Evolutionary conservation across 2,329 filamentous ascomycete genomes (phyloP).

Genomic region (Byssochlamys sp.): DNA sequence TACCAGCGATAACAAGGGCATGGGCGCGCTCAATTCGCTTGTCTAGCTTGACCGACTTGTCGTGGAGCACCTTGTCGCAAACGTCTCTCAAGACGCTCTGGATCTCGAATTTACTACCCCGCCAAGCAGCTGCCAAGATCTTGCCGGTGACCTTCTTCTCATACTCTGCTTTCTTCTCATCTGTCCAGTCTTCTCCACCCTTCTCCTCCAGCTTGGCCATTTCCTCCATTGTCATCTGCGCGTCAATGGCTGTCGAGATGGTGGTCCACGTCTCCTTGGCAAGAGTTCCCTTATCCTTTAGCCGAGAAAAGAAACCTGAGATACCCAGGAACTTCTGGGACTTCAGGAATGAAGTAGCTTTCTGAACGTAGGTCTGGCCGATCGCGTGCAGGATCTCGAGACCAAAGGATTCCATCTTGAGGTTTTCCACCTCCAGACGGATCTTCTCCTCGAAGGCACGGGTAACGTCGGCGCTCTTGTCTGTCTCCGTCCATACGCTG

Average conservation of each 20-base stretch:
- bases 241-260: slow-evolving; percentile 89
- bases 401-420: slow-evolving; percentile 98
- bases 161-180: slow-evolving; percentile 91
- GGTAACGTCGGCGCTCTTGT: slow-evolving; percentile 77
- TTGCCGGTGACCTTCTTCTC: slow-evolving; percentile 94
- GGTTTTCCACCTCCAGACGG: slow-evolving; percentile 84
- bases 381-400: slow-evolving; percentile 94
- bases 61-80: slow-evolving; percentile 75
- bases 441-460: slow-evolving; percentile 88
- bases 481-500: slow-evolving; percentile 93
- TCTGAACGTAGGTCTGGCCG: slow-evolving; percentile 78
- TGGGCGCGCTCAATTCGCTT: slow-evolving; percentile 89
- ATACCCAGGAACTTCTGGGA: slow-evolving; percentile 96
- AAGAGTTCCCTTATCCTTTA: slow-evolving; percentile 92
- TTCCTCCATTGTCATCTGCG: slow-evolving; percentile 96
- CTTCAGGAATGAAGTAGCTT: slow-evolving; percentile 78
- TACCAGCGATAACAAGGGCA: slow-evolving; percentile 76
- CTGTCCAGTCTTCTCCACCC: slow-evolving; percentile 94
- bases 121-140: slow-evolving; percentile 92
- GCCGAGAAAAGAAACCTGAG: slow-evolving; percentile 80
- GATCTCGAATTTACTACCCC: slow-evolving; percentile 94
- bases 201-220: slow-evolving; percentile 94
- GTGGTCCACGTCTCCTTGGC: slow-evolving; percentile 99
- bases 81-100: slow-evolving; percentile 91
- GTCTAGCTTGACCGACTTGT: slow-evolving; percentile 64